A percentile compares a stretch with the other conserved stretches of the same genome.
These are phyloP conservation scores for Pistacia vera DNA, from an alignment of 345 rosid species.

Conservation along the genomic window DNA sequence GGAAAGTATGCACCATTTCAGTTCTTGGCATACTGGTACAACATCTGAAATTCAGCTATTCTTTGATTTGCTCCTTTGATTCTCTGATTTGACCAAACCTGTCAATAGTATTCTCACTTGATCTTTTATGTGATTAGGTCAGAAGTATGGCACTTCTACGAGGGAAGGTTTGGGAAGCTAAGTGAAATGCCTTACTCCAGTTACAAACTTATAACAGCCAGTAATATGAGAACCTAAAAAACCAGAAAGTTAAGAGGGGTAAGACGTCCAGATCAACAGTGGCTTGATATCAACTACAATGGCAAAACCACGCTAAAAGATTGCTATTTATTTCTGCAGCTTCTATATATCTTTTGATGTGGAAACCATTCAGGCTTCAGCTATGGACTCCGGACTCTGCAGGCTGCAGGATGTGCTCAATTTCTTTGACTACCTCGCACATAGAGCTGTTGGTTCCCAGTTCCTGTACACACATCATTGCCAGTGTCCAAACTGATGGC, in stretches of 20 bases:
- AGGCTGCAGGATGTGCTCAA: no score
- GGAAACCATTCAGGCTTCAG: no score
- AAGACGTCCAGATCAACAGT: constrained; percentile 10
- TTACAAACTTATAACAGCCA: constrained; percentile 48
- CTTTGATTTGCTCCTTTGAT: background rate
- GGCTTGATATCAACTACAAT: no score
- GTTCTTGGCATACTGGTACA: constrained; percentile 53
- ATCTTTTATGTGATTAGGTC: constrained; percentile 36
- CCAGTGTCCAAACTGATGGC: no score
- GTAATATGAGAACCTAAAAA: constrained; percentile 39
- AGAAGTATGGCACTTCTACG: constrained; percentile 52
- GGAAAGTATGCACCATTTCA: constrained; percentile 45
- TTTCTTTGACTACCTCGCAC: no score
- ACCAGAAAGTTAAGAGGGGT: constrained; percentile 17
- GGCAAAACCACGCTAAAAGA: background rate
- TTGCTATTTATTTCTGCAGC: background rate
- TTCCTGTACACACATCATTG: no score
- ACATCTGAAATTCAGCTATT: background rate
- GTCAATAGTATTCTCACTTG: background rate
- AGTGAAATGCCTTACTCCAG: constrained; percentile 39
- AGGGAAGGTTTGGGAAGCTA: constrained; percentile 46
- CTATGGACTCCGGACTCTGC: no score
- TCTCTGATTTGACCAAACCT: background rate
- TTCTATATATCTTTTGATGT: no score
- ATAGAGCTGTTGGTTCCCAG: no score